Percentiles rank a stretch among this genome's conserved stretches.
phyloP scores from a whole-genome alignment of 2,329 filamentous ascomycete species.

The Stachybotrys echinatus region DNA sequence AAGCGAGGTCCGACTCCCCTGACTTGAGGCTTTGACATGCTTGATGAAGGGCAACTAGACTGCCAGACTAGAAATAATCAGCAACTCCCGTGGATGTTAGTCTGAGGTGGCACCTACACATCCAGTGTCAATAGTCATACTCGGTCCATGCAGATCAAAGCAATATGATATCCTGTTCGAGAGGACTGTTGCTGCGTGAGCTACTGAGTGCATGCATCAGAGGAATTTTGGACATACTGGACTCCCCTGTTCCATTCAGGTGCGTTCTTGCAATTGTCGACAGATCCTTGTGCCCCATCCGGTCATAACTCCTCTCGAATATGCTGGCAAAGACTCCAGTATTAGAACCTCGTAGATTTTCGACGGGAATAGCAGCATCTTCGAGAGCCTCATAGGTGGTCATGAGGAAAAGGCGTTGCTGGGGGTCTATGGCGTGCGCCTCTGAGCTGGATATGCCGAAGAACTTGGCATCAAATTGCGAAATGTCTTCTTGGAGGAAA shows the following conservation, averaged over 20 bases:
- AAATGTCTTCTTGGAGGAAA: slow-evolving; percentile 27
- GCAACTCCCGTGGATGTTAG: too few relatives aligned
- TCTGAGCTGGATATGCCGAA: slow-evolving; percentile 18
- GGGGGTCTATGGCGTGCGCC: slow-evolving; percentile 6
- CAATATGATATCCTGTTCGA: slow-evolving; percentile 29
- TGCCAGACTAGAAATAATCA: not conserved
- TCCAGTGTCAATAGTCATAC: slow-evolving; percentile 26
- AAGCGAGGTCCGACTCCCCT: not conserved
- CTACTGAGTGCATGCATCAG: slow-evolving; percentile 9
- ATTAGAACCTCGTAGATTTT: not conserved
- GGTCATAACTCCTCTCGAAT: not conserved
- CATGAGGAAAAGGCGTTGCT: slow-evolving; percentile 4
- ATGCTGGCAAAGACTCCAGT: not conserved
- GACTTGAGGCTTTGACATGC: not conserved
- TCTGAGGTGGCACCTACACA: slow-evolving; percentile 14
- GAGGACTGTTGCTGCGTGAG: slow-evolving; percentile 22
- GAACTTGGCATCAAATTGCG: slow-evolving; percentile 31
- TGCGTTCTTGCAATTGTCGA: not conserved
- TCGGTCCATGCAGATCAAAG: slow-evolving; percentile 26
- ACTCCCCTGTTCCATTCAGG: not conserved
- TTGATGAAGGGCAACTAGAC: not conserved
- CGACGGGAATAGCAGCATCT: not conserved
- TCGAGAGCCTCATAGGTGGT: slow-evolving; percentile 5
- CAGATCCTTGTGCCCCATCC: not conserved
- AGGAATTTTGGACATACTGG: not conserved